These are phyloP conservation scores for Saururus chinensis DNA, from an alignment of 164 flowering plant species.

Conservation along the genomic window DNA sequence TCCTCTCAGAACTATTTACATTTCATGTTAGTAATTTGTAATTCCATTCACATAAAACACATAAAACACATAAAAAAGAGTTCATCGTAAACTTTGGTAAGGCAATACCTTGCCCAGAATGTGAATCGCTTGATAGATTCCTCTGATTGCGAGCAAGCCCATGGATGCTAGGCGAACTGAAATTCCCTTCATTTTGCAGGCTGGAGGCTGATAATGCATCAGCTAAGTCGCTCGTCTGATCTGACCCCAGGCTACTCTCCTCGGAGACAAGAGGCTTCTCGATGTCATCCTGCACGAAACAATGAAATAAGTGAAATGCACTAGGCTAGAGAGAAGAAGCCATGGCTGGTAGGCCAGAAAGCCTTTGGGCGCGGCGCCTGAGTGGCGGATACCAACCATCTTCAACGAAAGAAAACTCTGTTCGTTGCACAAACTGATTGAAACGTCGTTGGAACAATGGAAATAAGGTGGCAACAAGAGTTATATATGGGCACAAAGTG, in stretches of 20 bases:
- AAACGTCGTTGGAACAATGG: no score
- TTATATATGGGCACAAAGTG: no score
- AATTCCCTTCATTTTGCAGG: constrained; percentile 35
- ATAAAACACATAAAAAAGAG: not conserved
- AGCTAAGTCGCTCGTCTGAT: constrained; percentile 27
- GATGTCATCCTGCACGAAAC: constrained; percentile 32
- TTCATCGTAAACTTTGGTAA: not conserved
- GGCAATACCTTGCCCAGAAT: constrained; percentile 39
- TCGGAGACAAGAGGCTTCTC: constrained; percentile 78
- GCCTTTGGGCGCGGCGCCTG: no score
- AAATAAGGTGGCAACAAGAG: no score
- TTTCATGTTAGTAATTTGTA: no score
- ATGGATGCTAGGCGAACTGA: constrained; percentile 30
- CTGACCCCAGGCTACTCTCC: constrained; percentile 20
- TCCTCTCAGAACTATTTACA: not conserved
- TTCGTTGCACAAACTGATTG: no score
- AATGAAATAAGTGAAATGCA: not conserved
- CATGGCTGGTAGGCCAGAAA: no score
- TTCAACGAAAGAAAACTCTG: no score
- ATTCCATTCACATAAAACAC: not conserved
- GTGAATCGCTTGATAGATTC: constrained; percentile 28
- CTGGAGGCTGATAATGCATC: constrained; percentile 40
- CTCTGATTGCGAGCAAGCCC: constrained; percentile 51
- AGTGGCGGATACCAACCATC: no score
- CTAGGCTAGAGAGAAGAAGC: no score